Base-by-base conservation (phyloP, 2,329 filamentous ascomycete species). In the Neonectria faginata region DNA sequence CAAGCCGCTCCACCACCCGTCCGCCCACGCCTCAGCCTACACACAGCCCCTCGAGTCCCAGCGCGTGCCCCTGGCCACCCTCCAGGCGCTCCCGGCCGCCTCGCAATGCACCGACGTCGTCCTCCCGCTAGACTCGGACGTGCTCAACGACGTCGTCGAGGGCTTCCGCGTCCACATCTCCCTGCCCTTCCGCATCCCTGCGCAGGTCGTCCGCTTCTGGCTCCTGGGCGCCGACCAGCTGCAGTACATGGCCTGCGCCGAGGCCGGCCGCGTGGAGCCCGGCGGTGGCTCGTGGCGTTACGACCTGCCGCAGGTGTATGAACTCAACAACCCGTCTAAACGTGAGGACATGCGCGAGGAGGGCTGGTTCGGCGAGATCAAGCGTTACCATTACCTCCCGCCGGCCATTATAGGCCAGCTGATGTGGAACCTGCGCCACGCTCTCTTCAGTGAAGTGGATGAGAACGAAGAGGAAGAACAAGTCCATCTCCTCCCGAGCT, bases 141-240 rank as follows among this genome's bases (percentile, higher is more conserved):
- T 83, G 2, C 80, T 88, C n/a, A 72, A 78, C 7, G 75, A 81
- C 12, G 85, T 91, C 36, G 69, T 84, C 10, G 75, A 80, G 10
- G 83, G 87, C 2, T 78, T 75, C 3, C 84, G 85, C 59, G 80
- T 87, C 59, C 83, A 89, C 70, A 81, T 90, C 57, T 85, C 86
- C 63, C 81, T 88, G 47, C 77, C 79, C 16, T 89, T 86, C 78
- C 83, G 81, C 53, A 82, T 91, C 22, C 86, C 87, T 2, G 73
- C 79, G 3, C 80, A 82, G 16, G 85, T 89, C 5, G 79, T 77
- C 18, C 86, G 89, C n/a, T 81, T 90, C 69, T 91, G 89, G 89
- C 79, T 91, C 16, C 88, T 89, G 67, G 81, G 86, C 80, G 16
- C 77, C 72, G 33, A 85, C 81, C 77, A 84, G 60, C 75, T 91